Evolutionary conservation across 2,329 filamentous ascomycete species (phyloP).

Genomic region (Sporothrix pseudoabietina): DNA sequence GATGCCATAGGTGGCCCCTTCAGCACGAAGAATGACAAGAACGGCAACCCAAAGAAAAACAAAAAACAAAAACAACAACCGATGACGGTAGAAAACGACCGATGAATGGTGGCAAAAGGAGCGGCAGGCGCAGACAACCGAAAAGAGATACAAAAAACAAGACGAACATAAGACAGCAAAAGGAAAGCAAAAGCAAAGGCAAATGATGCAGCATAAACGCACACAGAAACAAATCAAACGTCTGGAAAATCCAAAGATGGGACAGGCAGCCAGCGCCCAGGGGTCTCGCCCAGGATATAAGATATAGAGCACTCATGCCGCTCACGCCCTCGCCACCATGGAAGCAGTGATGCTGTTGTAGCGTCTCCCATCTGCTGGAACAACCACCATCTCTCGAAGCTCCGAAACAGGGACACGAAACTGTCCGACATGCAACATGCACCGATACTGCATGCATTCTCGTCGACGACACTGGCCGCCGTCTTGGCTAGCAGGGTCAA

Average conservation of each 20-base stretch:
- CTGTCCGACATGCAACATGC: not conserved
- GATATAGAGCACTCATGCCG: not conserved
- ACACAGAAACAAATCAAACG: not conserved
- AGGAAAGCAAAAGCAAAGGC: not conserved
- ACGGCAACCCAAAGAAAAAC: not conserved
- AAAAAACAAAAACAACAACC: not conserved
- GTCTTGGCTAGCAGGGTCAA: not conserved
- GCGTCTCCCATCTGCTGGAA: not conserved
- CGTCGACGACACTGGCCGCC: not conserved
- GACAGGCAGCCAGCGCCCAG: not conserved
- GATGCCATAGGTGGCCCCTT: not conserved
- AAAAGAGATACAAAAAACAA: not conserved
- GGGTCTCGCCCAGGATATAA: not conserved
- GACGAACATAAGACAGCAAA: not conserved
- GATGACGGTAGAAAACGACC: not conserved
- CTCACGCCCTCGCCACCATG: not conserved
- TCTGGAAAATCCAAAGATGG: not conserved
- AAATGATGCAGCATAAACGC: not conserved
- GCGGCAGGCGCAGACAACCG: not conserved
- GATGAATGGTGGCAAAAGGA: not conserved
- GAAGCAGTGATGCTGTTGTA: not conserved
- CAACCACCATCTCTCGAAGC: not conserved
- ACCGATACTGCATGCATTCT: not conserved
- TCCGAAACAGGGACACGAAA: slow-evolving; percentile 7
- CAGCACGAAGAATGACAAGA: not conserved